A percentile compares a stretch with the other conserved stretches of the same genome.
phyloP scores from a whole-genome alignment of 805 yeast genomes.

The Pichia cabralensis region DNA sequence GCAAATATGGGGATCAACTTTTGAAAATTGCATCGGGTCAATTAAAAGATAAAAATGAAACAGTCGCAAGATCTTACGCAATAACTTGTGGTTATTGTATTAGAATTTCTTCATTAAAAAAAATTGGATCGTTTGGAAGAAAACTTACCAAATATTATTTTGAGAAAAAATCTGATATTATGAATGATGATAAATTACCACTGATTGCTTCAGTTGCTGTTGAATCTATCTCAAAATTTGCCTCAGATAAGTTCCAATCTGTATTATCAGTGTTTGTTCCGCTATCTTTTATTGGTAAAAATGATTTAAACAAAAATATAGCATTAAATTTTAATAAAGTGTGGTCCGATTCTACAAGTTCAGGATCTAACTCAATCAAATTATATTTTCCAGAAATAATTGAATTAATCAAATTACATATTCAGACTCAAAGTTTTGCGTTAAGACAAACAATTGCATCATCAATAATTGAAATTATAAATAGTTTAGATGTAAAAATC shows the following conservation, averaged over 20 bases:
- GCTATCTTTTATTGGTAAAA: constrained; percentile 65
- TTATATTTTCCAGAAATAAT: constrained; percentile 65
- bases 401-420: constrained; percentile 35
- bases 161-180: constrained; percentile 23
- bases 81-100: constrained; percentile 71
- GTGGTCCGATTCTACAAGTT: constrained; percentile 74
- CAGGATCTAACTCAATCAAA: constrained; percentile 60
- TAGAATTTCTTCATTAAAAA: constrained; percentile 45
- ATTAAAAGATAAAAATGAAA: constrained; percentile 57
- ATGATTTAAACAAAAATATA: constrained; percentile 45
- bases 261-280: constrained; percentile 65
- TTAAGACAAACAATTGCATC: constrained; percentile 63
- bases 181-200: constrained; percentile 32
- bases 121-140: constrained; percentile 44
- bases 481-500: constrained; percentile 28
- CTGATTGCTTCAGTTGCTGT: constrained; percentile 50
- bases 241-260: constrained; percentile 55
- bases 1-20: constrained; percentile 51
- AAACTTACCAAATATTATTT: constrained; percentile 49
- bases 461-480: constrained; percentile 51
- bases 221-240: constrained; percentile 56
- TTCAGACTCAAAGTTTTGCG: constrained; percentile 49
- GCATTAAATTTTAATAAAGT: constrained; percentile 42
- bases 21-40: constrained; percentile 49
- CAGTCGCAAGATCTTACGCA: constrained; percentile 69